phyloP scores from a whole-genome alignment of 306 rosid genomes.

The Vachellia collinsii region DNA sequence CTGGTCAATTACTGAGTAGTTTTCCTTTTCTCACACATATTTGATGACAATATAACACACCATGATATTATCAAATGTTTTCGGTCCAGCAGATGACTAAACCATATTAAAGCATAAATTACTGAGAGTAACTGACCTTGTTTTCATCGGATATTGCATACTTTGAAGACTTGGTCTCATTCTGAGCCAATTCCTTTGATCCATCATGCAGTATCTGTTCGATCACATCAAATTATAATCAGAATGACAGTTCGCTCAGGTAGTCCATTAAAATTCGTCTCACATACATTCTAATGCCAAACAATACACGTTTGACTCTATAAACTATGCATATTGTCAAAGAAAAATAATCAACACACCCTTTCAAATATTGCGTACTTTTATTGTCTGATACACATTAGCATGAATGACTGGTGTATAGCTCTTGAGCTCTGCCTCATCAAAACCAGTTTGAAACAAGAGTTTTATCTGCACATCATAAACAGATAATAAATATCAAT shows the following conservation, averaged over 20 bases:
- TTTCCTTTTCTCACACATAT: background rate
- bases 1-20: background rate
- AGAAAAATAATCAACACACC: conserved; percentile 99
- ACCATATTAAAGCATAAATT: background rate
- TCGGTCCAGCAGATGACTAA: background rate
- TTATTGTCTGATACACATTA: conserved; percentile 99
- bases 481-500: conserved; percentile 21
- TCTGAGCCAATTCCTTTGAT: conserved; percentile 86
- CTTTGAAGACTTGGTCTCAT: conserved; percentile 60
- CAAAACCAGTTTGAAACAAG: conserved; percentile 96
- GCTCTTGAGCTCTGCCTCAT: conserved; percentile 92
- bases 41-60: conserved; percentile 26
- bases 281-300: conserved; percentile 34
- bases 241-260: conserved; percentile 33
- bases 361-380: conserved; percentile 99
- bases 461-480: conserved; percentile 78
- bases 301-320: conserved; percentile 45
- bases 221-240: conserved; percentile 31
- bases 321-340: conserved; percentile 52
- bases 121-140: conserved; percentile 56
- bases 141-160: conserved; percentile 72
- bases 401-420: conserved; percentile 95
- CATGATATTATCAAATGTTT: background rate
- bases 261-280: conserved; percentile 39
- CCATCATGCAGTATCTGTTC: conserved; percentile 88